A percentile compares a stretch with the other conserved stretches of the same genome.
These are phyloP conservation scores for Furcasterigmium furcatum DNA, from an alignment of 2,329 filamentous ascomycete genomes.

Conservation along the genomic window DNA sequence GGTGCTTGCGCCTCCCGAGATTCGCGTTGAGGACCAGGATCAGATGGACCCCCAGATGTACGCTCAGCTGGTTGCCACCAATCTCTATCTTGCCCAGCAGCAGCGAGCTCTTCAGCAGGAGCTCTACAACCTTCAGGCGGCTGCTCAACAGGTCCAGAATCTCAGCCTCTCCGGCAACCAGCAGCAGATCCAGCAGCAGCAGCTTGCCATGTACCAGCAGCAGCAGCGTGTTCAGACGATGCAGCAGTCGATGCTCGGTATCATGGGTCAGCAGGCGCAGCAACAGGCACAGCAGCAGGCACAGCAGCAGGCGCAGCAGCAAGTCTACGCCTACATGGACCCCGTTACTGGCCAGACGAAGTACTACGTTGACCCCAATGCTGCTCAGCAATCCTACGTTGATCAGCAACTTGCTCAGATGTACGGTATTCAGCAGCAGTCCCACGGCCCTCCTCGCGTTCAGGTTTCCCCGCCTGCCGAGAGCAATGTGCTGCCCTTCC, in stretches of 20 bases:
- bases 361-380: slow-evolving; percentile 71
- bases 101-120: slow-evolving; percentile 95
- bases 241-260: slow-evolving; percentile 37
- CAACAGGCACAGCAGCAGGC: slow-evolving; percentile 47
- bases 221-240: slow-evolving; percentile 37
- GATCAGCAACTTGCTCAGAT: slow-evolving; percentile 31
- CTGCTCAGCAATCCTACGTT: slow-evolving; percentile 38
- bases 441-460: slow-evolving; percentile 55
- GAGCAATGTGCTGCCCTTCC: slow-evolving; percentile 45
- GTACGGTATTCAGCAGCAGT: slow-evolving; percentile 38
- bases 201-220: slow-evolving; percentile 40
- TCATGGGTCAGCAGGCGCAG: slow-evolving; percentile 29
- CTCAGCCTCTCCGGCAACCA: slow-evolving; percentile 61
- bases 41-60: slow-evolving; percentile 84
- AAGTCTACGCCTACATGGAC: slow-evolving; percentile 81
- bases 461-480: slow-evolving; percentile 80
- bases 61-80: slow-evolving; percentile 85
- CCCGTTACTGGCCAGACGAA: slow-evolving; percentile 80
- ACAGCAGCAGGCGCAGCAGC: slow-evolving; percentile 69
- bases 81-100: slow-evolving; percentile 88
- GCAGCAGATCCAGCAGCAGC: slow-evolving; percentile 40
- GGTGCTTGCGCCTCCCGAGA: slow-evolving; percentile 77
- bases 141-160: slow-evolving; percentile 78
- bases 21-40: slow-evolving; percentile 70
- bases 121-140: slow-evolving; percentile 77